Evolutionary conservation across 345 rosid genomes (phyloP).

Genomic region (Citrus maxima): DNA sequence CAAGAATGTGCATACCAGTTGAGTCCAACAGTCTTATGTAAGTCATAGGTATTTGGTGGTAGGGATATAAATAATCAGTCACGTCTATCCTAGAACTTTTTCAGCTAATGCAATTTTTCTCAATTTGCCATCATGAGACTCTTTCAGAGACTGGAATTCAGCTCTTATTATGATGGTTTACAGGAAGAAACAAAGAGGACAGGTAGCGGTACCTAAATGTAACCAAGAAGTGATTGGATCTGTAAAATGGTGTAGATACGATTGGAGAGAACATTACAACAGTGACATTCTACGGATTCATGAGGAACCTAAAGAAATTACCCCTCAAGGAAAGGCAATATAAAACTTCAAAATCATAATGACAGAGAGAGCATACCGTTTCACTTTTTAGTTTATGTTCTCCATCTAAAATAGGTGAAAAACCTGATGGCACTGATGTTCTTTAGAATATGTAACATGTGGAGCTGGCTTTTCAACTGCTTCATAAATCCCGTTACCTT

Average conservation of each 20-base stretch:
- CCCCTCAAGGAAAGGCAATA: neutral
- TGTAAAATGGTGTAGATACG: neutral
- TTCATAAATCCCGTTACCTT: conserved; percentile 11
- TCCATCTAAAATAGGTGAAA: neutral
- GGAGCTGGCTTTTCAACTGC: conserved; percentile 11
- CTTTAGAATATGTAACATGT: neutral
- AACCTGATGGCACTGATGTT: neutral
- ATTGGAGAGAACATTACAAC: neutral
- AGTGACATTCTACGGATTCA: neutral
- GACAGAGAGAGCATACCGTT: neutral
- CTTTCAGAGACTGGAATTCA: neutral
- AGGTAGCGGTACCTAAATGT: neutral
- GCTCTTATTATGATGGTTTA: neutral
- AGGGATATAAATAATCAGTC: neutral
- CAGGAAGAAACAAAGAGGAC: neutral
- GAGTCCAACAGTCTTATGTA: neutral
- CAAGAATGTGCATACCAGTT: too few species aligned
- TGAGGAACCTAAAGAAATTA: neutral
- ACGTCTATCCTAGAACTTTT: neutral
- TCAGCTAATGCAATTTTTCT: neutral
- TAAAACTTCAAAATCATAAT: neutral
- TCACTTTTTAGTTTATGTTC: neutral
- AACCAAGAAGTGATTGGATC: neutral
- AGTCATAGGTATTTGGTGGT: neutral
- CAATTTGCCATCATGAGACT: neutral